phyloP scores from a whole-genome alignment of 2,329 filamentous ascomycete genomes.

The Talaromyces sp. region DNA sequence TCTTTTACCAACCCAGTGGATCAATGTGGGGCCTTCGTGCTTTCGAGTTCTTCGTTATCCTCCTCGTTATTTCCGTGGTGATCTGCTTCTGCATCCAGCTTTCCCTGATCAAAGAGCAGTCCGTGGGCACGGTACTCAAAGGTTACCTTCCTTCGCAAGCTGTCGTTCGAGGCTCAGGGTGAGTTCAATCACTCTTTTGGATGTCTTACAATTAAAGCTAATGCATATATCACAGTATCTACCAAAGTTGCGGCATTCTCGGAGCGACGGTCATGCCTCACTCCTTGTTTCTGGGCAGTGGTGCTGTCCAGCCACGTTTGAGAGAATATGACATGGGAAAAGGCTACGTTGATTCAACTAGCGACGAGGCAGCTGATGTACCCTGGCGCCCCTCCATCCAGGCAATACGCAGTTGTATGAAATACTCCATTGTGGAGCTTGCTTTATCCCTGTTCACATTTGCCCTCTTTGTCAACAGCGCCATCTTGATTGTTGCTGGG shows the following conservation, averaged over 20 bases:
- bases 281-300: conserved; percentile 53
- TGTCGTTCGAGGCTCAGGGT: conserved; percentile 49
- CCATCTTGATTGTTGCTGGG: conserved; percentile 77
- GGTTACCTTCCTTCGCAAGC: conserved; percentile 53
- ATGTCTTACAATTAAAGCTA: background rate
- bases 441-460: conserved; percentile 72
- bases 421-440: conserved; percentile 67
- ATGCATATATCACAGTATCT: conserved; percentile 34
- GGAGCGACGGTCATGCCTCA: conserved; percentile 57
- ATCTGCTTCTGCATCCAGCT: conserved; percentile 55
- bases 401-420: conserved; percentile 70
- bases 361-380: conserved; percentile 35
- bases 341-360: conserved; percentile 29
- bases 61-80: conserved; percentile 51
- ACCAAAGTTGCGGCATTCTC: conserved; percentile 50
- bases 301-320: conserved; percentile 51
- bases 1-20: conserved; percentile 51
- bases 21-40: conserved; percentile 47
- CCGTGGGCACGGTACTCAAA: conserved; percentile 48
- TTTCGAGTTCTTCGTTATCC: conserved; percentile 53
- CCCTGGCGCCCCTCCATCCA: conserved; percentile 63
- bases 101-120: conserved; percentile 45
- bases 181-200: conserved; percentile 12
- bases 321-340: conserved; percentile 43
- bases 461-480: conserved; percentile 76